Evolutionary conservation across 208 protist species (phyloP).

Genomic region (Zelonia costaricensis): DNA sequence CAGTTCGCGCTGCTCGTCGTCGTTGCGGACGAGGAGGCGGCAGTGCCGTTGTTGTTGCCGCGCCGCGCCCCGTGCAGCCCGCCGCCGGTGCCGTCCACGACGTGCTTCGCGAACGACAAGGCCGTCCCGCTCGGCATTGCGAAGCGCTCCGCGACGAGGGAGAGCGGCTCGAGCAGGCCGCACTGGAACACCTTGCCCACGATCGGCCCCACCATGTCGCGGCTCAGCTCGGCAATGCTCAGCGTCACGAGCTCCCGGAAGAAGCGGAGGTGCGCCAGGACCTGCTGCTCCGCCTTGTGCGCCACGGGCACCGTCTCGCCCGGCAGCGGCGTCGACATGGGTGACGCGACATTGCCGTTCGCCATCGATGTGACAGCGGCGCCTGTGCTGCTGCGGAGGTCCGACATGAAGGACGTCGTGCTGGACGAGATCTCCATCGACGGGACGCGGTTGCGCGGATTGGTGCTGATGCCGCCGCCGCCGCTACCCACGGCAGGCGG

Average conservation of each 20-base stretch:
- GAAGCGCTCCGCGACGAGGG: constrained; percentile 73
- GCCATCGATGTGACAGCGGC: too few relatives aligned
- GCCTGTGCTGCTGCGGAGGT: not conserved
- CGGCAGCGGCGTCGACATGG: constrained; percentile 5
- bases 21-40: not conserved
- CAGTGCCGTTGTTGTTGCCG: not conserved
- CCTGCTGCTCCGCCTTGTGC: constrained; percentile 54
- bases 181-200: constrained; percentile 60
- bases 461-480: constrained; percentile 6
- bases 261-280: constrained; percentile 71
- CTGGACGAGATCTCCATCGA: constrained; percentile 20
- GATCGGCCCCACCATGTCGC: constrained; percentile 59
- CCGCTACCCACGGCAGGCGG: constrained; percentile 15
- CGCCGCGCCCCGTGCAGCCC: not conserved
- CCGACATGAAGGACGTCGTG: constrained; percentile 18
- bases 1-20: constrained; percentile 17
- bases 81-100: constrained; percentile 13
- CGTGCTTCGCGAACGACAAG: constrained; percentile 32
- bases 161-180: constrained; percentile 66
- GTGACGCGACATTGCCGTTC: constrained; percentile 11
- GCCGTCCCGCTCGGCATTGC: constrained; percentile 46
- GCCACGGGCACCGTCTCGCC: not conserved
- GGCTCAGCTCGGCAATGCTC: constrained; percentile 55
- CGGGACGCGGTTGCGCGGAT: constrained; percentile 4
- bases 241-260: constrained; percentile 63